These are phyloP conservation scores for Silene coronaria DNA, from an alignment of 179 eudicot species.

Conservation along the genomic window DNA sequence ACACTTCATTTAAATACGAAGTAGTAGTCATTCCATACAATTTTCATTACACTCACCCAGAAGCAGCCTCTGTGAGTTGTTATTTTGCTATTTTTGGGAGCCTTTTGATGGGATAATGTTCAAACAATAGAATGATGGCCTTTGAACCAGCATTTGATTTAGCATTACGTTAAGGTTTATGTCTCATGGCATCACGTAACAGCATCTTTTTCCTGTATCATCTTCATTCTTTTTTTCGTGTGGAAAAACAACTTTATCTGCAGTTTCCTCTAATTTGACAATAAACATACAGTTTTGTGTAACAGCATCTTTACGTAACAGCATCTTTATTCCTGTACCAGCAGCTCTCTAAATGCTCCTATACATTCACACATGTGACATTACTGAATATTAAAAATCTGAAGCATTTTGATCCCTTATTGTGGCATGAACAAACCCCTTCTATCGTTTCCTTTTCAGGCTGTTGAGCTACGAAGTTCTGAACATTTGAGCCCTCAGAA, in stretches of 20 bases:
- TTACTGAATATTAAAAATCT: neutral
- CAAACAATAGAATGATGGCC: neutral
- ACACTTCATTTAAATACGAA: too few species aligned
- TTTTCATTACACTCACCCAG: too few species aligned
- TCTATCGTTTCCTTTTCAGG: constrained; percentile 39
- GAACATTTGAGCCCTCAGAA: constrained; percentile 40
- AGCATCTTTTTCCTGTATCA: neutral
- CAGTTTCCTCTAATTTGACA: neutral
- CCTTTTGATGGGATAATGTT: too few species aligned
- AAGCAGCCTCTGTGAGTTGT: too few species aligned
- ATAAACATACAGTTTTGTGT: neutral
- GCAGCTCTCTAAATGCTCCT: neutral
- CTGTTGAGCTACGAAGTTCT: constrained; percentile 73
- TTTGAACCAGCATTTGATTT: neutral
- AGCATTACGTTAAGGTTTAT: constrained; percentile 1
- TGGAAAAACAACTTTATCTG: neutral
- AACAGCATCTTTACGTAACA: too few species aligned
- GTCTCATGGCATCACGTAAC: neutral
- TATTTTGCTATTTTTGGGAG: too few species aligned
- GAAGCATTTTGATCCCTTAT: neutral
- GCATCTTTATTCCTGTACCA: too few species aligned
- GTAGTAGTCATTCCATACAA: too few species aligned
- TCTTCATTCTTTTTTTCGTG: neutral
- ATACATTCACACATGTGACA: neutral
- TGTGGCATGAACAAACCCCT: neutral